Evolutionary conservation across 768 basidiomycete genomes (phyloP).

Genomic region (Suillus placidus): DNA sequence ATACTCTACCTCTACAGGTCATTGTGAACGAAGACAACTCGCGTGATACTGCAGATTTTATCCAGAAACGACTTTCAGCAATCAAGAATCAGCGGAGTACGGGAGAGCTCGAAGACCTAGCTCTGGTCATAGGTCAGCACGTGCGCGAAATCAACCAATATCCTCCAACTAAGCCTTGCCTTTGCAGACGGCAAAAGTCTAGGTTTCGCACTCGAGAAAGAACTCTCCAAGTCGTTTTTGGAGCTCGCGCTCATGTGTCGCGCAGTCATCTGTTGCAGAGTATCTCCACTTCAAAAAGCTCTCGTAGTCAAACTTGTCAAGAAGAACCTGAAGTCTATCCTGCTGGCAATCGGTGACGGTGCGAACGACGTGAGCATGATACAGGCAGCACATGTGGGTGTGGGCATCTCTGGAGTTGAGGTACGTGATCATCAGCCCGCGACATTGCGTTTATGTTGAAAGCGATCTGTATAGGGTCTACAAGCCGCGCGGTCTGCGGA

Average conservation of each 20-base stretch:
- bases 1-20: constrained; percentile 53
- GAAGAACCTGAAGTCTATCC: constrained; percentile 89
- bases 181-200: constrained; percentile 89
- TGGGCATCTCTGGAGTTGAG: constrained; percentile 98
- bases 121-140: constrained; percentile 84
- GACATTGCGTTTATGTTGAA: background rate
- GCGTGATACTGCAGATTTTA: constrained; percentile 80
- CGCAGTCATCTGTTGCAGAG: constrained; percentile 72
- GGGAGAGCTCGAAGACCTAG: constrained; percentile 94
- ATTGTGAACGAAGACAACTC: constrained; percentile 91
- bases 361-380: constrained; percentile 99
- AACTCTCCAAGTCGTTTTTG: constrained; percentile 84
- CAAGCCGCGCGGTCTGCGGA: constrained; percentile 99
- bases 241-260: constrained; percentile 98
- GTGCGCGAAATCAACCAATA: background rate
- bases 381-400: constrained; percentile 96
- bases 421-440: constrained; percentile 41
- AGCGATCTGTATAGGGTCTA: constrained; percentile 60
- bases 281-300: constrained; percentile 96
- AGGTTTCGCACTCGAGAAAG: constrained; percentile 91
- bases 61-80: constrained; percentile 85
- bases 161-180: background rate
- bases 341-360: constrained; percentile 97
- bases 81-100: constrained; percentile 91
- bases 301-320: constrained; percentile 99